Evolutionary conservation across 2,329 filamentous ascomycete species (phyloP).

Genomic region (Byssoonygena ceratinophila): DNA sequence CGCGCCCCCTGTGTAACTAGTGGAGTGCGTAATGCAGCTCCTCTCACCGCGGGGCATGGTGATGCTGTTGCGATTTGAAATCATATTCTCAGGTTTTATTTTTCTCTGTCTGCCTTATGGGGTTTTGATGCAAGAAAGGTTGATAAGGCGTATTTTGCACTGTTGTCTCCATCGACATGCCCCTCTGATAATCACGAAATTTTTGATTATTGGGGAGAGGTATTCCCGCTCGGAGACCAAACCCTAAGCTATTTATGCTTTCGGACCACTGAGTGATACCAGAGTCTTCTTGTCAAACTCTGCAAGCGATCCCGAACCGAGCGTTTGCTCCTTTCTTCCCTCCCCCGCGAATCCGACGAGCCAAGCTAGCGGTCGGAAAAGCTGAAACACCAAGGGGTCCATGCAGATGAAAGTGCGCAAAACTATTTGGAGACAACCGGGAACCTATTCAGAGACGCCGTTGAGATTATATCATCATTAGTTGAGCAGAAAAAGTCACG

Average conservation of each 20-base stretch:
- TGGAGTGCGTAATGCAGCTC: background rate
- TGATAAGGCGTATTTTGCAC: constrained; percentile 1
- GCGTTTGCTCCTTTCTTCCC: background rate
- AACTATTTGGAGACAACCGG: background rate
- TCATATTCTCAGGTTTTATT: background rate
- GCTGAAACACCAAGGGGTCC: constrained; percentile 5
- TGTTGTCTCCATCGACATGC: background rate
- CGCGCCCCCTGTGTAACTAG: background rate
- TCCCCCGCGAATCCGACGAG: background rate
- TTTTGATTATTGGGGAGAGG: background rate
- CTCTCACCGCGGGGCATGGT: background rate
- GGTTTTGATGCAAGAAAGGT: background rate
- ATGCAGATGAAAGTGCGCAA: background rate
- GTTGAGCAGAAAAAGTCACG: background rate
- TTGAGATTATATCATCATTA: constrained; percentile 8
- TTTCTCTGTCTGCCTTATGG: constrained; percentile 6
- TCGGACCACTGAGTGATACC: background rate
- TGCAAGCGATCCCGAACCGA: constrained; percentile 5
- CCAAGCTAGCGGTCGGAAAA: background rate
- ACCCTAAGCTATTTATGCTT: constrained; percentile 6
- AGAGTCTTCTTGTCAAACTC: background rate
- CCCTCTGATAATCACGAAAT: background rate
- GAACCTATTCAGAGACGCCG: background rate
- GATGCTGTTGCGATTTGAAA: background rate
- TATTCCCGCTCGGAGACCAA: background rate